Evolutionary conservation across 108 stramenopile species (phyloP).

Genomic region (Cyclotella cryptica): DNA sequence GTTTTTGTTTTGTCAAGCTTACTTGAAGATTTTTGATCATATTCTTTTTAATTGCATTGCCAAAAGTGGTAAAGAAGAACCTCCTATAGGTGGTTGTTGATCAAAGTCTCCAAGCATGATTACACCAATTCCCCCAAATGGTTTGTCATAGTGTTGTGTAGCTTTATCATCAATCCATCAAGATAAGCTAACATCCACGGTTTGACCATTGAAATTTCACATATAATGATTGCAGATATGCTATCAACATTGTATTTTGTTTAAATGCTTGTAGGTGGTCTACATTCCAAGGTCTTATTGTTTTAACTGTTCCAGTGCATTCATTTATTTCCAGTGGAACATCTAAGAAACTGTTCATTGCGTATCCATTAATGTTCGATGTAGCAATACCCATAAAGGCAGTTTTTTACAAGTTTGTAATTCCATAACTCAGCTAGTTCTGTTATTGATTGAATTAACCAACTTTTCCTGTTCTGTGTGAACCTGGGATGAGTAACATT

Average conservation of each 20-base stretch:
- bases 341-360: not conserved
- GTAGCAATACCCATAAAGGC: slow-evolving; percentile 27
- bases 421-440: not conserved
- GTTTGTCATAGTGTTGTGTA: slow-evolving; percentile 20
- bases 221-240: slow-evolving; percentile 15
- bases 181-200: too few relatives aligned
- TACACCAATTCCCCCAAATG: slow-evolving; percentile 22
- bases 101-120: slow-evolving; percentile 35
- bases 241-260: slow-evolving; percentile 8
- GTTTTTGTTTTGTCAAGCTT: too few relatives aligned
- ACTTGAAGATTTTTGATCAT: too few relatives aligned
- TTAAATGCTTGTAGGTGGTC: not conserved
- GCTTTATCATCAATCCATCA: slow-evolving; percentile 31
- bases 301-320: not conserved
- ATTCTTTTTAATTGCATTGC: too few relatives aligned
- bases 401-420: slow-evolving; percentile 1
- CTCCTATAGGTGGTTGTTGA: too few relatives aligned
- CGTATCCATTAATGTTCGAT: slow-evolving; percentile 21
- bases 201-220: slow-evolving; percentile 30
- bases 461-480: too few relatives aligned
- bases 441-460: too few relatives aligned
- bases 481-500: not conserved
- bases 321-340: too few relatives aligned
- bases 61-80: too few relatives aligned
- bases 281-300: not conserved